These are phyloP conservation scores for Reutealis trisperma DNA, from an alignment of 345 rosid species.

Conservation along the genomic window DNA sequence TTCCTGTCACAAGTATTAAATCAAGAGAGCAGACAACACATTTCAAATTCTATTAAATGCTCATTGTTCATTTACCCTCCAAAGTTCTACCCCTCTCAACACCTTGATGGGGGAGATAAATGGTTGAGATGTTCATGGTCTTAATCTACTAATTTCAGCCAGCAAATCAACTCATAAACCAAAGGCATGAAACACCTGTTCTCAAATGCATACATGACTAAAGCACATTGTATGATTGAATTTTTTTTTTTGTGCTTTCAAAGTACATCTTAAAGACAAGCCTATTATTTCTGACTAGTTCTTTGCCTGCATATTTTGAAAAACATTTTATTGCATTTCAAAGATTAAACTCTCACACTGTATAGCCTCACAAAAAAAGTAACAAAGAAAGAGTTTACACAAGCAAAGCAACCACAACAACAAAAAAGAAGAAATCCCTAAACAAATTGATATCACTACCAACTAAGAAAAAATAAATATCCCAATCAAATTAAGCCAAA, in stretches of 20 bases:
- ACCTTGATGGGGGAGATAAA: too few species aligned
- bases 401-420: not conserved
- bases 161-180: slow-evolving; percentile 62
- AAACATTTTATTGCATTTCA: not conserved
- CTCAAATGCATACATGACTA: slow-evolving; percentile 64
- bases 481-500: not conserved
- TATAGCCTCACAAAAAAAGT: too few species aligned
- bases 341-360: too few species aligned
- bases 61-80: too few species aligned
- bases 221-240: slow-evolving; percentile 29
- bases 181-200: slow-evolving; percentile 81
- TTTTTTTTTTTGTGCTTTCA: not conserved
- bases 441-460: not conserved
- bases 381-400: too few species aligned
- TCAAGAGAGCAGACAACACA: too few species aligned
- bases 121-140: too few species aligned
- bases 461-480: not conserved
- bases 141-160: slow-evolving; percentile 47
- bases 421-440: not conserved
- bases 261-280: too few species aligned
- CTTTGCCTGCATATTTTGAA: not conserved
- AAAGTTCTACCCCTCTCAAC: too few species aligned
- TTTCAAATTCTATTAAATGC: too few species aligned
- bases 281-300: not conserved
- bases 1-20: too few species aligned